phyloP scores from a whole-genome alignment of 2,329 filamentous ascomycete genomes.

The Phialophora macrospora region DNA sequence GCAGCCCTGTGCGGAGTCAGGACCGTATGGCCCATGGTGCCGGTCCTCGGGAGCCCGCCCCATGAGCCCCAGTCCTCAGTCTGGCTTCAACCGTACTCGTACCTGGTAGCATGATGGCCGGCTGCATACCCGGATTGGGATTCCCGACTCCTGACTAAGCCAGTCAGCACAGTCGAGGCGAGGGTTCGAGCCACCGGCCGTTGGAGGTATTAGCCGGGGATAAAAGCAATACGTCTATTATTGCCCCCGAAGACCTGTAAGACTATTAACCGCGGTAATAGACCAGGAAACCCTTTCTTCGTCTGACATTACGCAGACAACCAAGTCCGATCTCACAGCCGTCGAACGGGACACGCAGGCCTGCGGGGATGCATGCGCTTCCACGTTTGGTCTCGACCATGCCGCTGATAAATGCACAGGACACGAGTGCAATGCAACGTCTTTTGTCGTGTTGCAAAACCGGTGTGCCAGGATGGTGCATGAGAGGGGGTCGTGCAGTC shows the following conservation, averaged over 20 bases:
- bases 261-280: background rate
- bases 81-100: background rate
- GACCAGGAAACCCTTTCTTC: background rate
- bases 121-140: background rate
- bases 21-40: background rate
- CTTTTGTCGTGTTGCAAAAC: background rate
- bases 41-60: background rate
- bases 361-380: slow-evolving; percentile 6
- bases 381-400: background rate
- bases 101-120: background rate
- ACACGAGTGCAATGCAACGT: background rate
- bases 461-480: slow-evolving; percentile 17
- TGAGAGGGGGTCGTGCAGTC: background rate
- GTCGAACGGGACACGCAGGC: background rate
- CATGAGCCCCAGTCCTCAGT: background rate
- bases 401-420: background rate
- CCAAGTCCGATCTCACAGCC: background rate
- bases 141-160: slow-evolving; percentile 17
- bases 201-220: background rate
- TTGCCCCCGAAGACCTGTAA: no score
- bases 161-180: slow-evolving; percentile 9
- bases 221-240: background rate
- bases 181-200: no score
- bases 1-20: slow-evolving; percentile 16
- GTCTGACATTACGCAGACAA: slow-evolving; percentile 2